Base-by-base conservation (phyloP, 2,329 filamentous ascomycete genomes). In the Claviceps digitariae region DNA sequence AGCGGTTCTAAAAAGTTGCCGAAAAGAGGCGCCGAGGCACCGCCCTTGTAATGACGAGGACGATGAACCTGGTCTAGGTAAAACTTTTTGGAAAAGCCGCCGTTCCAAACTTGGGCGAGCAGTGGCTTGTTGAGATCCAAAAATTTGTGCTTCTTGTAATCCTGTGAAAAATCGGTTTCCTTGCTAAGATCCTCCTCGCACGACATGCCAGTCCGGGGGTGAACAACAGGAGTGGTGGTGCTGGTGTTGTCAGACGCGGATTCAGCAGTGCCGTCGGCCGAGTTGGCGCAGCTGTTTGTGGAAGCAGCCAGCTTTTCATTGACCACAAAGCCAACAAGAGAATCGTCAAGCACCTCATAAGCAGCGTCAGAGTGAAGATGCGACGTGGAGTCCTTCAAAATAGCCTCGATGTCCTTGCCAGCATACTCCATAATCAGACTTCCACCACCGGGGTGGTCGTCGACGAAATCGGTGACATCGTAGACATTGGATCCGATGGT, bases 1-100 rank as follows among this genome's bases (percentile, higher is more conserved):
- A 98, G 73, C n/a, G 93, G 93, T 72, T 98, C 93, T n/a, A 98
- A 75, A 67, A 98, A 95, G 72, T 98, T 97, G 56, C 93, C 93
- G 69, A 98, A 98, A 25, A 98, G 72, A 21, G 93, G 93, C 40
- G 93, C 93, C 7, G 90, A 96, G 57, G 83, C 82, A 55, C 93
- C 93, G 59, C 91, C 91, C 66, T 84, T 94, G 77, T 97, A 98
- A 69, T 98, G 91, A 55, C 93, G 83, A 20, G 93, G 93, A 46
- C 93, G 84, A 67, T 98, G 93, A 51, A 98, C 87, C 68, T 98
- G 93, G 61, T 96, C 84, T 25, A 98, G 78, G 65, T 98, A 98
- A 66, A 98, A 98, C n/a, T 88, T 82, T 68, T 96, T 98, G 67
- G 74, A 82, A 72, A 97, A 98, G 31, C 86, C 87, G 48, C 90